These are phyloP conservation scores for Tylopilus subfusipes DNA, from an alignment of 768 basidiomycete genomes.

Conservation along the genomic window DNA sequence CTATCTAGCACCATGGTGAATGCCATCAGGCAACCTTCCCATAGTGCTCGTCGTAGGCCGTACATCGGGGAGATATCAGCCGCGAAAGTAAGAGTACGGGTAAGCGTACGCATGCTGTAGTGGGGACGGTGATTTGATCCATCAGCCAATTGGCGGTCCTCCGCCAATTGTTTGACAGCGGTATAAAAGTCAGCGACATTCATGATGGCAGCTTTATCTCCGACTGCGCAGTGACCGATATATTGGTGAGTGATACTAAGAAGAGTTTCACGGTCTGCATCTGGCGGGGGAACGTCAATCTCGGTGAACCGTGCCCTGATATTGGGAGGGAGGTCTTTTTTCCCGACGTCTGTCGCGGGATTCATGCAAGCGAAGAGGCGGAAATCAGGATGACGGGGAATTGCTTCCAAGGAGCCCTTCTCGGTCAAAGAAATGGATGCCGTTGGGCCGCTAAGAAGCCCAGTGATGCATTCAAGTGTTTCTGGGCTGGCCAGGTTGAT, in stretches of 20 bases:
- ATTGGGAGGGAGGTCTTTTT: slow-evolving; percentile 91
- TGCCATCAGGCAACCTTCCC: slow-evolving; percentile 97
- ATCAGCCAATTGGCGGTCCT: slow-evolving; percentile 79
- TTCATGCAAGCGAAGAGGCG: slow-evolving; percentile 99
- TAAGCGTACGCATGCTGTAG: slow-evolving; percentile 94
- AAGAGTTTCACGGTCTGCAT: slow-evolving; percentile 86
- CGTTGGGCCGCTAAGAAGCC: slow-evolving; percentile 79
- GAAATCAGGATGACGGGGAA: slow-evolving; percentile 92
- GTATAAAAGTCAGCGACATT: slow-evolving; percentile 90
- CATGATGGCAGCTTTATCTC: slow-evolving; percentile 84
- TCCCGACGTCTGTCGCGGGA: slow-evolving; percentile 97
- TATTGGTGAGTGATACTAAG: slow-evolving; percentile 86
- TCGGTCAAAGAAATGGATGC: slow-evolving; percentile 93
- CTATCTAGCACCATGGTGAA: slow-evolving; percentile 93
- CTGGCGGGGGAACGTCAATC: slow-evolving; percentile 91
- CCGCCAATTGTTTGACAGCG: slow-evolving; percentile 72
- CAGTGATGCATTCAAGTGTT: slow-evolving; percentile 88
- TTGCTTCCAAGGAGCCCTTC: slow-evolving; percentile 83
- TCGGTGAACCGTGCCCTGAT: slow-evolving; percentile 93
- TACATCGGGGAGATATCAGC: slow-evolving; percentile 75
- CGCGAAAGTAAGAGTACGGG: slow-evolving; percentile 87
- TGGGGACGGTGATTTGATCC: slow-evolving; percentile 91
- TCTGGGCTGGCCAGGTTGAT: slow-evolving; percentile 93
- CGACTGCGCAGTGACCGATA: slow-evolving; percentile 76
- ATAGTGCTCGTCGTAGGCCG: slow-evolving; percentile 80